Evolutionary conservation across 257 asterid genomes (phyloP).

Genomic region (Solanum acaule): DNA sequence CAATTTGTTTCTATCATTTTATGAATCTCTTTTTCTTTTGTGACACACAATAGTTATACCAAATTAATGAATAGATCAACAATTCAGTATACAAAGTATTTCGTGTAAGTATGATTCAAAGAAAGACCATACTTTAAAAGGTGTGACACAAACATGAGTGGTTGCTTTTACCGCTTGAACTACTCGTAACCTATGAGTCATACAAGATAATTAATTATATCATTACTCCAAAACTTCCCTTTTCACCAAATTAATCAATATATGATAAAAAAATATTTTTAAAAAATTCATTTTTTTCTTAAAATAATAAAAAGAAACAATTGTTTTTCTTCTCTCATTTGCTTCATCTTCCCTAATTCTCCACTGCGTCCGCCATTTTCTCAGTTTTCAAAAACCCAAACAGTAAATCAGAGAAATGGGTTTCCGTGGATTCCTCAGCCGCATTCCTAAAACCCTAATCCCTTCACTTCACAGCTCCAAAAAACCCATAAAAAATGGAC

Average conservation of each 20-base stretch:
- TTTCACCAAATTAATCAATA: too few relatives aligned
- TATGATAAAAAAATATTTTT: too few relatives aligned
- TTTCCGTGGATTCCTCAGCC: background rate
- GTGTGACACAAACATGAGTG: background rate
- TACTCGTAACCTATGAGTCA: too few relatives aligned
- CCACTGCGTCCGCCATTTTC: background rate
- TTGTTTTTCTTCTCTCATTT: background rate
- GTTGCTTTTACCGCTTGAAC: background rate
- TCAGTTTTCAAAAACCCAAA: background rate
- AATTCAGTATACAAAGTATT: too few relatives aligned
- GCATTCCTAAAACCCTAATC: slow-evolving; percentile 6
- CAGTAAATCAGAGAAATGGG: slow-evolving; percentile 1
- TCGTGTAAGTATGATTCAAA: accelerated
- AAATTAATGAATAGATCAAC: too few relatives aligned
- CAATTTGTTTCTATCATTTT: too few relatives aligned
- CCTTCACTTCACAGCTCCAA: background rate
- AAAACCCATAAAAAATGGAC: background rate
- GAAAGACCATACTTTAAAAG: background rate
- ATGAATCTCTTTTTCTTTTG: too few relatives aligned
- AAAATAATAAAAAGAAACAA: background rate
- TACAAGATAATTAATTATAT: too few relatives aligned
- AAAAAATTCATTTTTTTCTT: background rate
- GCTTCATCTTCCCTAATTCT: background rate
- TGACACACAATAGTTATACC: background rate
- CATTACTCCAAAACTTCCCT: too few relatives aligned